Conservation (phyloP, 495 filamentous ascomycete species). For the Penicillium flavigenum region DNA sequence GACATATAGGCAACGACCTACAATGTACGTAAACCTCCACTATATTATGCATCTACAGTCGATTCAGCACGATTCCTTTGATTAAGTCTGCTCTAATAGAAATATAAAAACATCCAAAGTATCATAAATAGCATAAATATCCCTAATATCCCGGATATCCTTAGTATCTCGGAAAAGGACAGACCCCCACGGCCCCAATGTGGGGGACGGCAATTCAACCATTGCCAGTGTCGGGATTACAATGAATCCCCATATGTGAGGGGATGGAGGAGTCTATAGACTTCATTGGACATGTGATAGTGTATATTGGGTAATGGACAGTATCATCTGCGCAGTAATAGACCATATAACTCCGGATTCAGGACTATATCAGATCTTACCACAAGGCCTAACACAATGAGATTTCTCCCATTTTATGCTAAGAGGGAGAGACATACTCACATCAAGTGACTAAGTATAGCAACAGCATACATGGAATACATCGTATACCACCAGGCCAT, state of each 20-base stretch:
- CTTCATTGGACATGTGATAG: too few species aligned
- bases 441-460: too few species aligned
- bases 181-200: background rate
- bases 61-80: background rate
- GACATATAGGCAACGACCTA: background rate
- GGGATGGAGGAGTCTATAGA: too few species aligned
- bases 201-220: background rate
- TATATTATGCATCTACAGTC: background rate
- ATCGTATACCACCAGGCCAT: too few species aligned
- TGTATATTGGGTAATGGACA: too few species aligned
- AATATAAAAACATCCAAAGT: background rate
- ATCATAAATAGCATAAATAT: background rate
- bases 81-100: background rate
- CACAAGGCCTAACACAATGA: background rate
- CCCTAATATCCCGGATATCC: background rate
- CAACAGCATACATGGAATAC: too few species aligned
- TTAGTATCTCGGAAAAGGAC: background rate
- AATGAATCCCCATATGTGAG: too few species aligned
- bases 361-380: slow-evolving; percentile 1
- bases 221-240: too few species aligned
- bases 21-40: background rate
- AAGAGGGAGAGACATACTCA: background rate
- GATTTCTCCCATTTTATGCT: slow-evolving; percentile 12
- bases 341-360: background rate
- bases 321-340: too few species aligned